Evolutionary conservation across 805 yeast species (phyloP), one percentile per base, ranked within the genome.

Genomic region (Hanseniaspora nectarophila): DNA sequence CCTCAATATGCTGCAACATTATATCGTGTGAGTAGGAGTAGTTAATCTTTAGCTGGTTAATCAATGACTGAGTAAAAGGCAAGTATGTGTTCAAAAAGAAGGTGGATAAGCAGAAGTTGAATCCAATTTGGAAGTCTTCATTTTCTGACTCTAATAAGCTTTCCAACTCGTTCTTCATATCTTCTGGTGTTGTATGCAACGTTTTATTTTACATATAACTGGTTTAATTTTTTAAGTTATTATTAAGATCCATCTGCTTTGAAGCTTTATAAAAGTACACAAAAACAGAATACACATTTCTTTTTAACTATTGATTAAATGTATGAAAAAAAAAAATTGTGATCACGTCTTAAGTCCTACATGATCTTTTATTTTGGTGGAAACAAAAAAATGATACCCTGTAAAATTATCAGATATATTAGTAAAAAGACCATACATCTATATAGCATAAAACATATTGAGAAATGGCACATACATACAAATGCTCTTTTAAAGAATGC

Each of bases 401-500:
- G n/a, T n/a, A n/a, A n/a, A n/a, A n/a, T n/a, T n/a, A n/a, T n/a
- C n/a, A n/a, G n/a, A n/a, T n/a, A n/a, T n/a, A n/a, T n/a, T n/a
- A n/a, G n/a, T n/a, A n/a, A 35, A 35, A 8, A 35, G 16, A 8
- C 21, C 23, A 35, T 5, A 35, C 40, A 35, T 20, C 12, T 12
- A 24, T n/a, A n/a, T 23, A 15, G 13, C 21, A n/a, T 5, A 13
- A n/a, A 34, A n/a, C 4, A 8, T 26, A 26, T 4, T 2, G 16
- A 1, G 16, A 24, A 18, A 35, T 45, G 43, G 5, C 37, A 6
- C 21, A 16, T 26, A 13, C 34, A 34, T 61, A 61, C 20, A 54
- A 50, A 28, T 65, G 68, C 54, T 56, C 61, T 0, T 64, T 63
- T 50, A 49, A 55, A 10, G 56, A 55, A 12, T 65, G 68, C 53